Evolutionary conservation across 2,329 filamentous ascomycete genomes (phyloP), one percentile per base, ranked within the genome.

Genomic region (Metarhizium rileyi): DNA sequence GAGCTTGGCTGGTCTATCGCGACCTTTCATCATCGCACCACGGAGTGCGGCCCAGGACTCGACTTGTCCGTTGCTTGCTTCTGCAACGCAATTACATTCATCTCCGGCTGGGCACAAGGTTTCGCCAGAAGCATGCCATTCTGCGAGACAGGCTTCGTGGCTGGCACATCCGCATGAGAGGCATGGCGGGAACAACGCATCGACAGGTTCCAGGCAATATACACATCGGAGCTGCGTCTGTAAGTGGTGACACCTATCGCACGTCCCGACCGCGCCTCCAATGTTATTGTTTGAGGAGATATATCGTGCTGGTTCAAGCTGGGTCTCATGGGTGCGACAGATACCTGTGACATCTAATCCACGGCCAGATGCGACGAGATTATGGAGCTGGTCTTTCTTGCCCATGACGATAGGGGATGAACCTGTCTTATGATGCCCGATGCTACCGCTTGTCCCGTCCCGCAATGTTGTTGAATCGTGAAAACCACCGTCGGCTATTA

Each of bases 341-440:
- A 83, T 72, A 35, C 81, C 81, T 0, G 76, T 80, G 2, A 83
- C 74, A 56, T 84, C 80, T 8, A 85, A 71, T 3, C 80, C 80
- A 18, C 76, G 76, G 2, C 71, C 74, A 0, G 76, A 77, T 8
- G 72, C 62, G 23, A 76, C 60, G n/a, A 79, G 60, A 2, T 71
- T 67, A 26, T 74, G 69, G 8, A 78, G 66, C 45, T 76, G 69
- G 36, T 78, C 74, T 57, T 73, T 77, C 59, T 77, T 80, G 28
- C 76, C 75, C 54, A 81, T 71, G n/a, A 74, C 66, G 5, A 81
- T 77, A 7, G 75, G 72, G 2, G 75, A 75, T 8, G 72, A 69
- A 12, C 65, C 65, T 2, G 64, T 65, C 44, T 71, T 66, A 33
- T 64, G 65, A 18, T 67, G 62, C 9, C 60, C 59, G 1, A 60